Evolutionary conservation across 108 stramenopile species (phyloP), one percentile per base, ranked within the genome.

Genomic region (Mediolabrus comicus): DNA sequence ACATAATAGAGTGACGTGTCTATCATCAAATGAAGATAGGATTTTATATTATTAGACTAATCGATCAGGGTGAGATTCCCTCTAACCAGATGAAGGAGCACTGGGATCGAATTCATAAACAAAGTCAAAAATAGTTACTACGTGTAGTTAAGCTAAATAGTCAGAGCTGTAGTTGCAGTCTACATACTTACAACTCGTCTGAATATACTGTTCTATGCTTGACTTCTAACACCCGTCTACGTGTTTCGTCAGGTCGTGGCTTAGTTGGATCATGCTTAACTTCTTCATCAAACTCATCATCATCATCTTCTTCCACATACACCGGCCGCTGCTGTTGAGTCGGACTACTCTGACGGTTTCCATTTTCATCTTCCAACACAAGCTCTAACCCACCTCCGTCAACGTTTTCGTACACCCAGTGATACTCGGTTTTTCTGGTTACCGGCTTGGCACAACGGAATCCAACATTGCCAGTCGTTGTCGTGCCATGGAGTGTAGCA

Each of bases 361-460:
- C 86, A 73, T 86, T 74, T 51, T 79, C 59, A 74, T 87, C 87
- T 75, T 93, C 92, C 9, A 90, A 41, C 16, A 79, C 81, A 56
- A 93, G 64, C 32, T 77, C 69, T 16, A 67, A 29, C 49, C 84
- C 87, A 59, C 83, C 77, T 53, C 49, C 33, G 38, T 63, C 74
- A 72, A 86, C 86, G 68, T 89, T 89, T 59, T 93, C 89, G 46
- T 73, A 75, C 12, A 87, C 81, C 53, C 77, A 89, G 75, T 93
- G 88, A 53, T 89, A 87, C 63, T 93, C 89, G 5, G 74, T 81
- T 53, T 83, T 65, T 43, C 86, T 81, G 46, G 83, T 86, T 11
- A 89, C 87, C 8, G 83, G 70, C 53, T 89, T 93, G 70, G 83
- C 89, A 65, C 92, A 93, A 35, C 92, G 84, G 78, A 93, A 93